Evolutionary conservation across 768 basidiomycete species (phyloP).

Genomic region (Jaapia argillacea): DNA sequence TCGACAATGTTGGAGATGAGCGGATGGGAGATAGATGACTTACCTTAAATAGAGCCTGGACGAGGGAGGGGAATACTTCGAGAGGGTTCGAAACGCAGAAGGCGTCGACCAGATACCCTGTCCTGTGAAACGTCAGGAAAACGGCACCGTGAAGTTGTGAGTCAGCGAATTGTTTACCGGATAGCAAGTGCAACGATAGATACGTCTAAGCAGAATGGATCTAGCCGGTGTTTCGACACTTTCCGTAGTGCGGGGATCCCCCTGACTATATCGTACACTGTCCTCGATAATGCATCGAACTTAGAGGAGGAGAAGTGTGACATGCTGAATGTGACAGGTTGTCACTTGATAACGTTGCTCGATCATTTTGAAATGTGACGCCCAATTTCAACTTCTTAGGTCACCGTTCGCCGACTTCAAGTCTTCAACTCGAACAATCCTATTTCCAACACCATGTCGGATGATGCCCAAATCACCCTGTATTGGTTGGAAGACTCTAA

Average conservation of each 20-base stretch:
- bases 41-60: slow-evolving; percentile 30
- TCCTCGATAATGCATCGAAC: background rate
- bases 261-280: background rate
- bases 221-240: background rate
- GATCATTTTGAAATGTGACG: background rate
- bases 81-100: slow-evolving; percentile 26
- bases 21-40: slow-evolving; percentile 4
- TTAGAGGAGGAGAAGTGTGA: background rate
- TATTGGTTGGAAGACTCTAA: background rate
- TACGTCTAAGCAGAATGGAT: background rate
- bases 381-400: background rate
- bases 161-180: background rate
- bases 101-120: slow-evolving; percentile 42
- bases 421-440: background rate
- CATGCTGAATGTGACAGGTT: background rate
- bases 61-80: slow-evolving; percentile 23
- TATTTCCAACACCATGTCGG: background rate
- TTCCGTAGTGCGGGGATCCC: background rate
- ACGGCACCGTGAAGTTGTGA: background rate
- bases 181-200: background rate
- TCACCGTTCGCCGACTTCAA: background rate
- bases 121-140: slow-evolving; percentile 21
- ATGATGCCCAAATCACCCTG: background rate
- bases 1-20: background rate
- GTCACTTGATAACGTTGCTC: background rate